A percentile compares a stretch with the other conserved stretches of the same genome.
phyloP scores from a whole-genome alignment of 176 grass and related monocot species.

The Hsuehochloa calcarea region DNA sequence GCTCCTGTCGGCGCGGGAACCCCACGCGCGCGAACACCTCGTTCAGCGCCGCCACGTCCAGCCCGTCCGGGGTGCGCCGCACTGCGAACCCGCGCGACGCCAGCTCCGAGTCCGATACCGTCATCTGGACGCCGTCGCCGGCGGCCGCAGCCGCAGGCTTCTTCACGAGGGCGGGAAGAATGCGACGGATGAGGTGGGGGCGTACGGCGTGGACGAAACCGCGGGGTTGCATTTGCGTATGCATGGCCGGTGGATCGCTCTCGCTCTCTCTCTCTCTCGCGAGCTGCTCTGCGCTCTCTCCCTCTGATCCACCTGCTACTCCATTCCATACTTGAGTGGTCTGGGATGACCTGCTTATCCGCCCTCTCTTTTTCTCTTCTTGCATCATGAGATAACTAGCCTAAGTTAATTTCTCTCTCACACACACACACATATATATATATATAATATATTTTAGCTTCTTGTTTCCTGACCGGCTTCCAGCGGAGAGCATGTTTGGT shows the following conservation, averaged over 20 bases:
- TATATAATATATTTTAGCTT: no score
- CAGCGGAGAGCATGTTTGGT: no score
- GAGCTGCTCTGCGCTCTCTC: no score
- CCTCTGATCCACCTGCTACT: no score
- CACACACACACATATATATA: no score
- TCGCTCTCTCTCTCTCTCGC: no score
- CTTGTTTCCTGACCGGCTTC: no score
- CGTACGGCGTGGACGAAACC: neutral
- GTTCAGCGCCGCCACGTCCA: constrained; percentile 71
- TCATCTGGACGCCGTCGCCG: constrained; percentile 8
- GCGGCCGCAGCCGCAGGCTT: neutral
- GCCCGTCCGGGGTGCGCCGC: constrained; percentile 39
- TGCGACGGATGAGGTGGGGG: neutral
- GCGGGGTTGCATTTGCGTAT: constrained; percentile 4
- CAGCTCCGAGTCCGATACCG: constrained; percentile 74
- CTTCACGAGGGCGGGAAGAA: neutral
- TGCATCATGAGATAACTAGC: no score
- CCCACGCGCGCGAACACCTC: constrained; percentile 82
- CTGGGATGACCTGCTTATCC: no score
- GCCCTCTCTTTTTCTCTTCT: no score
- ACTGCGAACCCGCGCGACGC: constrained; percentile 65
- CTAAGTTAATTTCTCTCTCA: no score
- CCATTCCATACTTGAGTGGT: no score
- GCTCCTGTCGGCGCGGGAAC: constrained; percentile 75
- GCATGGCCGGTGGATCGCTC: constrained; percentile 1